Evolutionary conservation across 371 early-diverging fungal genomes (phyloP).

Genomic region (Zancudomyces culisetae): DNA sequence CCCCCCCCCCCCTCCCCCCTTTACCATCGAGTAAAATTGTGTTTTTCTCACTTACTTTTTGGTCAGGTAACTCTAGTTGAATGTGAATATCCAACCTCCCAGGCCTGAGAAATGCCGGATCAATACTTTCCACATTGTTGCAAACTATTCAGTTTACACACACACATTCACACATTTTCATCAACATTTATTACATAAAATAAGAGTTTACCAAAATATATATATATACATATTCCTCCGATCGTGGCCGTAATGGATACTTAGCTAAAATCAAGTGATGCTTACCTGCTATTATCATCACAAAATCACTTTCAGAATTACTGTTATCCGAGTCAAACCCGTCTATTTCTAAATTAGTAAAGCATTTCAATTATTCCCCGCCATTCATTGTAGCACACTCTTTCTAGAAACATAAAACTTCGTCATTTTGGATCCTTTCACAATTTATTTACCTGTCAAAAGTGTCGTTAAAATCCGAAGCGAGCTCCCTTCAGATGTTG

Average conservation of each 20-base stretch:
- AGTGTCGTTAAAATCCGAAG: slow-evolving; percentile 63
- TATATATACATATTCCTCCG: background rate
- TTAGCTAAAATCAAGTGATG: background rate
- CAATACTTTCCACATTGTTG: slow-evolving; percentile 91
- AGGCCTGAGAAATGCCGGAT: slow-evolving; percentile 91
- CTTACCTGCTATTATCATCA: slow-evolving; percentile 54
- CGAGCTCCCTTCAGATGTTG: slow-evolving; percentile 57
- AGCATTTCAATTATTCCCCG: background rate
- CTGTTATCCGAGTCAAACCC: slow-evolving; percentile 38
- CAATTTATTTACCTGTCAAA: slow-evolving; percentile 35
- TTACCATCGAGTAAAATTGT: slow-evolving; percentile 12
- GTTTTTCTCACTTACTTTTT: no score
- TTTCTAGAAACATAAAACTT: background rate
- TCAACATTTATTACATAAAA: background rate
- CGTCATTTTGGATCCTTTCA: background rate
- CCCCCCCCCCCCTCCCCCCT: no score
- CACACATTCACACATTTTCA: background rate
- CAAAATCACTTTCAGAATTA: slow-evolving; percentile 12
- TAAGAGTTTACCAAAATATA: background rate
- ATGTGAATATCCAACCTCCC: slow-evolving; percentile 98
- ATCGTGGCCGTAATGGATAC: no score
- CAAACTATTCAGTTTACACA: slow-evolving; percentile 32
- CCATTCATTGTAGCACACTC: background rate
- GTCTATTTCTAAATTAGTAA: slow-evolving; percentile 45
- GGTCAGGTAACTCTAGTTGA: slow-evolving; percentile 78